Evolutionary conservation across 306 rosid genomes (phyloP).

Genomic region (Mucuna pruriens): DNA sequence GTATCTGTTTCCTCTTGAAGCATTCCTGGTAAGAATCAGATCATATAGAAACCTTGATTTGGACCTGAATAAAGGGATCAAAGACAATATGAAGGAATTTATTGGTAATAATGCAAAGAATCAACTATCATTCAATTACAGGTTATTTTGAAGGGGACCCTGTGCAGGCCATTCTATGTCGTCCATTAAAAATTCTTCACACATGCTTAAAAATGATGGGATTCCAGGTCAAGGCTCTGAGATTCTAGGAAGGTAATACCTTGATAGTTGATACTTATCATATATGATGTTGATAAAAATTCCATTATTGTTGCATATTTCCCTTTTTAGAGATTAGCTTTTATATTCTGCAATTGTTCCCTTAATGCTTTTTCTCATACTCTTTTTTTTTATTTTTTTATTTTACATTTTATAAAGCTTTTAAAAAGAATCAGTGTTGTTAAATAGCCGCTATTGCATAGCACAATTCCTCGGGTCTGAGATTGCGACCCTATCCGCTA

Average conservation of each 20-base stretch:
- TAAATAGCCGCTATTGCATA: no score
- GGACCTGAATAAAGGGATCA: slow-evolving; percentile 32
- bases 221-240: slow-evolving; percentile 43
- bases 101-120: slow-evolving; percentile 37
- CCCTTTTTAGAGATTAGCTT: background rate
- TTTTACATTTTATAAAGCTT: background rate
- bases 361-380: background rate
- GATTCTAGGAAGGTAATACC: slow-evolving; percentile 40
- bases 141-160: slow-evolving; percentile 37
- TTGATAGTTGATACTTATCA: background rate
- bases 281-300: background rate
- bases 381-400: no score
- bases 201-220: slow-evolving; percentile 33
- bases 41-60: slow-evolving; percentile 37
- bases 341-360: background rate
- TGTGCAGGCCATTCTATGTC: slow-evolving; percentile 47
- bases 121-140: slow-evolving; percentile 28
- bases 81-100: slow-evolving; percentile 36
- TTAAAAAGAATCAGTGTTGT: no score
- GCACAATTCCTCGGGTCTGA: no score
- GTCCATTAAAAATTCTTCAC: slow-evolving; percentile 32
- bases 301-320: background rate
- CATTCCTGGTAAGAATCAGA: slow-evolving; percentile 28
- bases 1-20: slow-evolving; percentile 35
- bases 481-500: no score